Evolutionary conservation across 768 basidiomycete genomes (phyloP).

Genomic region (Kwoniella dendrophila): DNA sequence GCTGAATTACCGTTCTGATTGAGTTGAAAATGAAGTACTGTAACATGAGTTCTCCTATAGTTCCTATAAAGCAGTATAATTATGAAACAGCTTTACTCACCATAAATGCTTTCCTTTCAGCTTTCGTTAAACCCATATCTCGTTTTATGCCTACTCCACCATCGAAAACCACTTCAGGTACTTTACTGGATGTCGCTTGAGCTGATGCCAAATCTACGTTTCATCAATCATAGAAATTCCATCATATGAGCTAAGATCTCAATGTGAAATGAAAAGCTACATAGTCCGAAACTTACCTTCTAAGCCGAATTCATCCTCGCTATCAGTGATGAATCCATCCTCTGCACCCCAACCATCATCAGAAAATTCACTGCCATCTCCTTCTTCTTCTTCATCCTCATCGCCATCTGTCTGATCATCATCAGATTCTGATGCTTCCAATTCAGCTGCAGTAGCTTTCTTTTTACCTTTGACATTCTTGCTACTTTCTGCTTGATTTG

Average conservation of each 20-base stretch:
- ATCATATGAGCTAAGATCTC: not conserved
- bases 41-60: not conserved
- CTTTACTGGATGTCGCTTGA: not conserved
- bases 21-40: not conserved
- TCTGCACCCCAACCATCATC: conserved; percentile 49
- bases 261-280: too few species aligned
- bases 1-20: conserved; percentile 47
- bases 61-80: too few species aligned
- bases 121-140: conserved; percentile 33
- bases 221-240: not conserved
- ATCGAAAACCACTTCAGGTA: conserved; percentile 53
- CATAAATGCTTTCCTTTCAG: conserved; percentile 55
- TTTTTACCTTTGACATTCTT: conserved; percentile 18
- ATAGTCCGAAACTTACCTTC: not conserved
- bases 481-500: conserved; percentile 28
- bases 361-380: conserved; percentile 21
- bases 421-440: not conserved
- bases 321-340: conserved; percentile 38
- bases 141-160: conserved; percentile 9
- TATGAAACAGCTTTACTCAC: conserved; percentile 45
- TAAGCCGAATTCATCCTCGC: conserved; percentile 29
- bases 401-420: conserved; percentile 19
- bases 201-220: not conserved
- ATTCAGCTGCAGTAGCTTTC: too few species aligned
- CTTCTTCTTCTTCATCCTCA: conserved; percentile 32